Conservation (phyloP, 1,139 yeast genomes). For the Geotrichum armillariae region DNA sequence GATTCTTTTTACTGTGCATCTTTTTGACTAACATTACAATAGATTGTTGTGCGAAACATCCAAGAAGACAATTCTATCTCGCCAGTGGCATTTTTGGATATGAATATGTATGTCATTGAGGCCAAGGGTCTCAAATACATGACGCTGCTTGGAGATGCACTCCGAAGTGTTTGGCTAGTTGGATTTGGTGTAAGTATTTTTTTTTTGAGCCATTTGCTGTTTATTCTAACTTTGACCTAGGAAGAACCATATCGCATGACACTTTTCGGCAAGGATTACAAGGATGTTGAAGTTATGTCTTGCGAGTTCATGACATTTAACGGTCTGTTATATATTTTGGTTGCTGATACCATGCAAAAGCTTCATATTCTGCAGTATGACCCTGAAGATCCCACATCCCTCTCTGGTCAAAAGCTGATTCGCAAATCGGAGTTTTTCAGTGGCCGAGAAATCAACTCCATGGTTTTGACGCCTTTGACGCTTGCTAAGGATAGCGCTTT, state of each 20-base stretch:
- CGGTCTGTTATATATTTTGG: constrained; percentile 63
- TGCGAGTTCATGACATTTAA: constrained; percentile 75
- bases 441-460: constrained; percentile 60
- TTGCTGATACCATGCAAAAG: constrained; percentile 70
- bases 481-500: constrained; percentile 29
- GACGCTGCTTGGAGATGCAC: constrained; percentile 74
- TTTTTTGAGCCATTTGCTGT: constrained; percentile 32
- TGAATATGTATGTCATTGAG: constrained; percentile 76
- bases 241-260: constrained; percentile 90
- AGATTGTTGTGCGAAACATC: constrained; percentile 66
- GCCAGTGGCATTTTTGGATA: constrained; percentile 92
- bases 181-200: constrained; percentile 61
- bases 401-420: constrained; percentile 75
- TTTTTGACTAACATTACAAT: neutral
- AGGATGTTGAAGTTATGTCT: constrained; percentile 55
- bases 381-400: constrained; percentile 85
- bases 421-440: constrained; percentile 70
- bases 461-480: constrained; percentile 52
- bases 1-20: neutral
- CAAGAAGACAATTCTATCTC: constrained; percentile 78
- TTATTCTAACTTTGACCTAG: constrained; percentile 3
- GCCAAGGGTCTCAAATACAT: constrained; percentile 82
- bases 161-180: constrained; percentile 76
- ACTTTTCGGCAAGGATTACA: constrained; percentile 71
- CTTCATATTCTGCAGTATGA: constrained; percentile 82